These are phyloP conservation scores for Entoloma clypeatum DNA, from an alignment of 1,284 basidiomycete species.

Conservation along the genomic window DNA sequence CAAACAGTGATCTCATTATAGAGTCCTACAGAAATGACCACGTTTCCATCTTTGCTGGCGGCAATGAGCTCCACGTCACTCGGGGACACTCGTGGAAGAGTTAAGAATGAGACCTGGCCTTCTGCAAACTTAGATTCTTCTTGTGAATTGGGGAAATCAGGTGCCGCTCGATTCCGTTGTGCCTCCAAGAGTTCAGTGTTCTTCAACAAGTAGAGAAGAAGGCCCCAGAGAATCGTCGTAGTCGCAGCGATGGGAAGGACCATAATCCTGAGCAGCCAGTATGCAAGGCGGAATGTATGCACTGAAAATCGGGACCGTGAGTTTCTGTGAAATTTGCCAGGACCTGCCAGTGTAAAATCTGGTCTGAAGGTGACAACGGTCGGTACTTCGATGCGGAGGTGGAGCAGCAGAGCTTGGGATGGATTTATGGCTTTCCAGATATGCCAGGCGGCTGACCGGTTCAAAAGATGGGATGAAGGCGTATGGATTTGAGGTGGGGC, in stretches of 20 bases:
- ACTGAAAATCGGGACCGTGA: constrained; percentile 42
- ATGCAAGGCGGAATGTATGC: constrained; percentile 49
- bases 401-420: constrained; percentile 61
- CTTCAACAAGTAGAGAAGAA: constrained; percentile 89
- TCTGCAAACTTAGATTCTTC: constrained; percentile 40
- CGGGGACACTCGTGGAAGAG: constrained; percentile 71
- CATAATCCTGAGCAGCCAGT: constrained; percentile 80
- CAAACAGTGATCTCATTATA: constrained; percentile 78
- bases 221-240: constrained; percentile 67
- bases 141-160: constrained; percentile 30
- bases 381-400: constrained; percentile 78
- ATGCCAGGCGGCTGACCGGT: constrained; percentile 50
- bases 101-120: constrained; percentile 53
- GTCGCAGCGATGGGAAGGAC: constrained; percentile 82
- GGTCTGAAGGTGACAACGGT: constrained; percentile 68
- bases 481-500: constrained; percentile 28
- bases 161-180: constrained; percentile 61
- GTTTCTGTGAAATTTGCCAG: constrained; percentile 25
- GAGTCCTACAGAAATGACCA: constrained; percentile 69
- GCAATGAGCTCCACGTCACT: constrained; percentile 84
- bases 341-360: constrained; percentile 24
- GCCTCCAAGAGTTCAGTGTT: constrained; percentile 89
- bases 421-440: constrained; percentile 87
- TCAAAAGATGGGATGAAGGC: constrained; percentile 24
- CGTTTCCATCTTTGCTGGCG: constrained; percentile 57